These are phyloP conservation scores for Aspergillus indologenus DNA, from an alignment of 495 filamentous ascomycete genomes.

Conservation along the genomic window DNA sequence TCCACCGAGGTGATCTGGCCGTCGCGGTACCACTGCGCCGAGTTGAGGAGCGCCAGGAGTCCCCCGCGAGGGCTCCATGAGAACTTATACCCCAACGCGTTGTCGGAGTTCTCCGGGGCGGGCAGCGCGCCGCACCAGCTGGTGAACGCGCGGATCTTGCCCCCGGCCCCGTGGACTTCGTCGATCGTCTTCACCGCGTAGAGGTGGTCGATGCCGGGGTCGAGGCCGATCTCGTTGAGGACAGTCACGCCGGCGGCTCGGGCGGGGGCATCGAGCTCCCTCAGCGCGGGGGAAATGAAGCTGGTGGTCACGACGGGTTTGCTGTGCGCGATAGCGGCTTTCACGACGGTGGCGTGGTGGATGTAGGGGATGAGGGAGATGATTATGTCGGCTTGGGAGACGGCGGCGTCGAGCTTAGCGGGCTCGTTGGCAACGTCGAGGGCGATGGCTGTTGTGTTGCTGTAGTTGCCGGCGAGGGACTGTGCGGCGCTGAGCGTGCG, in stretches of 20 bases:
- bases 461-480: not conserved
- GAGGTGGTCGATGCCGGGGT: slow-evolving; percentile 8
- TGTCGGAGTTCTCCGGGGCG: not conserved
- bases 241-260: not conserved
- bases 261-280: slow-evolving; percentile 2
- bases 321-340: not conserved
- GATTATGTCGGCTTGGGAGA: not conserved
- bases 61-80: slow-evolving; percentile 5
- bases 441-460: not conserved
- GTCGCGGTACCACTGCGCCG: slow-evolving; percentile 2
- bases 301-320: slow-evolving; percentile 8
- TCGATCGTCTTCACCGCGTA: slow-evolving; percentile 8
- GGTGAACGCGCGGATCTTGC: slow-evolving; percentile 2
- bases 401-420: not conserved
- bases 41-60: not conserved
- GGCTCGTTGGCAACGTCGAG: not conserved
- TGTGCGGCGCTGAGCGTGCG: slow-evolving; percentile 1
- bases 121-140: slow-evolving; percentile 9
- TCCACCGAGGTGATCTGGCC: not conserved
- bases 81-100: slow-evolving; percentile 6
- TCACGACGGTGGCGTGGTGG: not conserved
- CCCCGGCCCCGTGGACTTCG: slow-evolving; percentile 1
- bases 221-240: slow-evolving; percentile 4
- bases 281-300: slow-evolving; percentile 5
- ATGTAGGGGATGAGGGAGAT: not conserved